Conservation (phyloP, 2,329 filamentous ascomycete species). For the Harringtonia aguacate region DNA sequence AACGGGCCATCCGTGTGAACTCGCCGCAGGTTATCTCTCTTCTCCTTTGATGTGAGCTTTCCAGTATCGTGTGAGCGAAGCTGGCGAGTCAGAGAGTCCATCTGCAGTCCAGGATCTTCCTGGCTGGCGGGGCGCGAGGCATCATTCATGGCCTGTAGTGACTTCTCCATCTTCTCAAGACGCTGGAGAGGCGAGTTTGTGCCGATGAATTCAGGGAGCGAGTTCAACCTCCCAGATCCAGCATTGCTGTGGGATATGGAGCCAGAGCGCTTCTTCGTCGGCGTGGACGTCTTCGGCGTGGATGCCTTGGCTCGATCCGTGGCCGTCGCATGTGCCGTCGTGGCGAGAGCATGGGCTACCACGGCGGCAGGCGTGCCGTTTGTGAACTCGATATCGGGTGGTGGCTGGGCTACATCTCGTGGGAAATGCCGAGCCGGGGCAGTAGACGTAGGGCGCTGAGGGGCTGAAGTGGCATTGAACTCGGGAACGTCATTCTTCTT, state of each 20-base stretch:
- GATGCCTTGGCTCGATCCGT: background rate
- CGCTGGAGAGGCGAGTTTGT: conserved; percentile 37
- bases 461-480: conserved; percentile 11
- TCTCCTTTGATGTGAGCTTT: conserved; percentile 27
- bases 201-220: conserved; percentile 35
- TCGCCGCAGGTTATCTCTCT: conserved; percentile 34
- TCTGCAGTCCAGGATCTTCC: conserved; percentile 13
- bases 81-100: conserved; percentile 11
- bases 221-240: conserved; percentile 26
- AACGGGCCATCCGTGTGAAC: conserved; percentile 37
- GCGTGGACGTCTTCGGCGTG: conserved; percentile 7
- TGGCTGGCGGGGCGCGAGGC: conserved; percentile 18
- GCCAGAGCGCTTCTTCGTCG: conserved; percentile 18
- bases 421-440: background rate
- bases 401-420: too few relatives aligned
- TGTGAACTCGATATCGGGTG: conserved; percentile 8
- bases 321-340: background rate
- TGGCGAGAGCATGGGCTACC: conserved; percentile 4
- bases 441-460: conserved; percentile 9
- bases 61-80: conserved; percentile 12
- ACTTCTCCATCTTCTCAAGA: conserved; percentile 31
- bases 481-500: conserved; percentile 22
- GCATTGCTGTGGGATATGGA: conserved; percentile 20
- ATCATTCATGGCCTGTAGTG: conserved; percentile 18
- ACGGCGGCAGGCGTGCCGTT: conserved; percentile 6